Evolutionary conservation across 345 rosid species (phyloP).

Genomic region (Populus simonii): DNA sequence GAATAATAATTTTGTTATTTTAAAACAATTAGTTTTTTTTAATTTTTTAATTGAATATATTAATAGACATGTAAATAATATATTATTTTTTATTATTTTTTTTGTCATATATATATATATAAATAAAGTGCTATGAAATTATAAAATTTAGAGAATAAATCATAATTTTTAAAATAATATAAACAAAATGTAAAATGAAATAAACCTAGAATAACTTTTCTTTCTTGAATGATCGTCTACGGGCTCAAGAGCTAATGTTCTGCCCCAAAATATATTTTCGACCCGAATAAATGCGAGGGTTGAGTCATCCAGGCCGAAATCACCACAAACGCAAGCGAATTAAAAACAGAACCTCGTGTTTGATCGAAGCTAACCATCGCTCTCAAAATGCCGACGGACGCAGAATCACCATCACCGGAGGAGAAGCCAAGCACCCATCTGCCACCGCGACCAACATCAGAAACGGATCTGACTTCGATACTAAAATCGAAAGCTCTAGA

Average conservation of each 20-base stretch:
- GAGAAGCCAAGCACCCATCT: conserved; percentile 22
- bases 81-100: too few species aligned
- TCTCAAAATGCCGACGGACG: conserved; percentile 39
- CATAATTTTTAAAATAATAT: too few species aligned
- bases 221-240: too few species aligned
- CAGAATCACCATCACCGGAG: conserved; percentile 45
- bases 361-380: background rate
- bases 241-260: background rate
- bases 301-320: background rate
- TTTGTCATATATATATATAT: too few species aligned
- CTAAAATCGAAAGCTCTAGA: conserved; percentile 43
- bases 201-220: too few species aligned
- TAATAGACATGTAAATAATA: too few species aligned
- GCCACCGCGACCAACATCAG: conserved; percentile 9
- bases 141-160: too few species aligned
- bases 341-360: background rate
- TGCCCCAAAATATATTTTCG: background rate
- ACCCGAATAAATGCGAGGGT: background rate
- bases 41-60: too few species aligned
- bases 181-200: too few species aligned
- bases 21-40: too few species aligned
- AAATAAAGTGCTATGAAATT: too few species aligned
- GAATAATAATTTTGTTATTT: too few species aligned
- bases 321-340: background rate
- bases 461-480: conserved; percentile 6